Conservation (phyloP, 2,329 filamentous ascomycete genomes). For the Talaromyces sp. region DNA sequence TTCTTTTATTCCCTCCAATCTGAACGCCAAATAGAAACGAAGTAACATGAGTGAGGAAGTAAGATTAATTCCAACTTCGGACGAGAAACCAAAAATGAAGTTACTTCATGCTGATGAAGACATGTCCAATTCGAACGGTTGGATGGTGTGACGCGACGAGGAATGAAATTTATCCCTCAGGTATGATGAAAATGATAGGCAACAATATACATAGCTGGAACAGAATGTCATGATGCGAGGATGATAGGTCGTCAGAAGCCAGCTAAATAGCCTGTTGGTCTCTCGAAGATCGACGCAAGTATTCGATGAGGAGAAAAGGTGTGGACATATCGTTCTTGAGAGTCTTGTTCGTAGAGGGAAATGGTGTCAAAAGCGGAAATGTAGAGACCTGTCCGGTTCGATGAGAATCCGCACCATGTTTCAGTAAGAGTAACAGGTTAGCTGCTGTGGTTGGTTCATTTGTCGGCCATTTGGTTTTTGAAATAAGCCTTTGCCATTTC, state of each 20-base stretch:
- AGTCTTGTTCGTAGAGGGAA: background rate
- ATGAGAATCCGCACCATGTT: background rate
- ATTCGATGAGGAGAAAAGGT: background rate
- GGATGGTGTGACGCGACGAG: background rate
- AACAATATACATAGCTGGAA: conserved; percentile 14
- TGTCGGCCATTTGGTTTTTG: conserved; percentile 39
- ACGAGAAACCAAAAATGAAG: conserved; percentile 2
- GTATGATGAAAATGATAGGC: background rate
- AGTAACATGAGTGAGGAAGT: background rate
- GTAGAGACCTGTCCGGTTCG: background rate
- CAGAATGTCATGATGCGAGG: conserved; percentile 3
- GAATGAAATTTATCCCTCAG: background rate
- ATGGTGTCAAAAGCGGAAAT: background rate
- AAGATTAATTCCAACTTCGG: background rate
- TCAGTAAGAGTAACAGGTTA: background rate
- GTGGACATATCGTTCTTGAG: no score
- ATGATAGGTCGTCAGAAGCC: background rate
- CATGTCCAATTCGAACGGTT: conserved; percentile 1
- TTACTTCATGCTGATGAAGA: conserved; percentile 3
- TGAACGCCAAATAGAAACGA: background rate
- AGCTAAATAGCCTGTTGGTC: background rate
- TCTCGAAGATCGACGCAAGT: background rate
- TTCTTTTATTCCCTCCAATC: background rate
- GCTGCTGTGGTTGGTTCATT: conserved; percentile 8
- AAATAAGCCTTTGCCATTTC: conserved; percentile 66